A percentile compares a stretch with the other conserved stretches of the same genome.
phyloP scores from a whole-genome alignment of 2,329 filamentous ascomycete species.

The Colletotrichum noveboracense region DNA sequence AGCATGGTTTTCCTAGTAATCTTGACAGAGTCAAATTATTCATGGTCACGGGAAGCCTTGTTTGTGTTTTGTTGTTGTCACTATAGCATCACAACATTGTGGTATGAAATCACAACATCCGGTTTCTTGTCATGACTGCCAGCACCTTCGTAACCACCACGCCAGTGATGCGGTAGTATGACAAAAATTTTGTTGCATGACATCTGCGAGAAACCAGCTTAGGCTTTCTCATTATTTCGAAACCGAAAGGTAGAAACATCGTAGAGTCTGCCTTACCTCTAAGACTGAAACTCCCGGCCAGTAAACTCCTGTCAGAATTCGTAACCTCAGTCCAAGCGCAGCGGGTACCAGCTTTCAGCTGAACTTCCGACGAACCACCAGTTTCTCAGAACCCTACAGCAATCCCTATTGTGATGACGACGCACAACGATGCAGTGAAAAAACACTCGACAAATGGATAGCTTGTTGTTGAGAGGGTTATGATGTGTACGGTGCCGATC shows the following conservation, averaged over 20 bases:
- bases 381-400: background rate
- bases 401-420: background rate
- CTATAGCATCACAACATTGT: background rate
- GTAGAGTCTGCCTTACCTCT: background rate
- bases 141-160: background rate
- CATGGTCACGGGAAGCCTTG: background rate
- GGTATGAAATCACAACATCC: background rate
- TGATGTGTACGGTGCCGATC: background rate
- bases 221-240: background rate
- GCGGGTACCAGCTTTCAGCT: background rate
- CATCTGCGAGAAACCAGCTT: background rate
- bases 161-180: background rate
- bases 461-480: background rate
- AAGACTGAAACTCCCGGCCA: background rate
- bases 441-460: background rate
- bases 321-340: background rate
- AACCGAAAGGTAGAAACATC: background rate
- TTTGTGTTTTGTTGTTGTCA: background rate
- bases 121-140: background rate
- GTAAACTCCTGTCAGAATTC: background rate
- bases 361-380: background rate
- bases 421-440: background rate
- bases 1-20: background rate
- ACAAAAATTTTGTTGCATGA: background rate
- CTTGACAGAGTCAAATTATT: background rate